These are phyloP conservation scores for Boletus eberwhitei DNA, from an alignment of 768 basidiomycete species.

Conservation along the genomic window DNA sequence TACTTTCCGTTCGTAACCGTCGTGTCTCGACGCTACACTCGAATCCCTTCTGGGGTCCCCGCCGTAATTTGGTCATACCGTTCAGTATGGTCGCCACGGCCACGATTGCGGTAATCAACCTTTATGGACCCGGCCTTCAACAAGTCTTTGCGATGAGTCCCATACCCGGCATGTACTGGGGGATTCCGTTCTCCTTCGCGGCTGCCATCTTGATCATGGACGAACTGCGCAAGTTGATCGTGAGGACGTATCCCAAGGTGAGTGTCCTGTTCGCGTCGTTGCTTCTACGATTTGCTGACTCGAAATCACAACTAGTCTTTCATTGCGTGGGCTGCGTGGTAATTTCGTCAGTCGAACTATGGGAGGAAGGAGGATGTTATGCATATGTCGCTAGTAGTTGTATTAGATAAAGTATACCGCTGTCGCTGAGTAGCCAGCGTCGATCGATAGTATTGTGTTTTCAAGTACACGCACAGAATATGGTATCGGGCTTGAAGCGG, in stretches of 20 bases:
- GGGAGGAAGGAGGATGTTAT: neutral
- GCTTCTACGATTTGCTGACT: neutral
- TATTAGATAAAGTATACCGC: no score
- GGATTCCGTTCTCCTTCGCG: constrained; percentile 41
- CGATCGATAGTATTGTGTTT: no score
- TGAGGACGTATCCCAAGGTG: constrained; percentile 43
- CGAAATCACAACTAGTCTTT: constrained; percentile 13
- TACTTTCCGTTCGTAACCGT: constrained; percentile 29
- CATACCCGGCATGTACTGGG: constrained; percentile 45
- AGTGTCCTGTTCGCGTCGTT: neutral
- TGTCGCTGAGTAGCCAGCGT: no score
- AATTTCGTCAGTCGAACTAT: neutral
- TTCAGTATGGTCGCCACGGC: constrained; percentile 33
- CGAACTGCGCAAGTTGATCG: constrained; percentile 44
- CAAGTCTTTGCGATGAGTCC: constrained; percentile 31
- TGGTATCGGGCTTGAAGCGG: no score
- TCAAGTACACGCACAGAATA: no score
- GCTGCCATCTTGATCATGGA: constrained; percentile 42
- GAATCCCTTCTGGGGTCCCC: constrained; percentile 37
- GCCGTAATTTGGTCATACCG: constrained; percentile 34
- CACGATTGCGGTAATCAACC: constrained; percentile 32
- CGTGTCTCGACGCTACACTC: constrained; percentile 26
- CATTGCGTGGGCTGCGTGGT: constrained; percentile 26
- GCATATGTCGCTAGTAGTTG: neutral
- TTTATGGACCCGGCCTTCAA: constrained; percentile 34